phyloP scores from a whole-genome alignment of 345 rosid species.

The Cardiospermum halicacabum region DNA sequence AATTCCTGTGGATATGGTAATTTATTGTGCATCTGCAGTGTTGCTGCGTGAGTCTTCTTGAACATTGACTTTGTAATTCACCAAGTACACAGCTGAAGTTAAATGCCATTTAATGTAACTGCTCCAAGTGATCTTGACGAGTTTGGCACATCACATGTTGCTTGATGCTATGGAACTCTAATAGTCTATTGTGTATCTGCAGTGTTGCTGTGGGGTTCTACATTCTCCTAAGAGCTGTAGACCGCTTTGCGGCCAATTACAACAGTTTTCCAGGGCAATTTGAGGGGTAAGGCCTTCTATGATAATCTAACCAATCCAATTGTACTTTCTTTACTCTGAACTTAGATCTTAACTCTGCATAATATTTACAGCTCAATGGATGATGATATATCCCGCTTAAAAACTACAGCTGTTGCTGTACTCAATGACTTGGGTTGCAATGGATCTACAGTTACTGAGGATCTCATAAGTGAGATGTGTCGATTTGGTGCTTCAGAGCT shows the following conservation, averaged over 20 bases:
- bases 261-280: conserved; percentile 92
- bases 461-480: conserved; percentile 91
- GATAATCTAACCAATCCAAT: not conserved
- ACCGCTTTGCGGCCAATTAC: conserved; percentile 78
- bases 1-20: too few relatives aligned
- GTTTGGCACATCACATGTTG: not conserved
- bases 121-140: not conserved
- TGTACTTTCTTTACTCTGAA: not conserved
- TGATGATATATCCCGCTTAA: conserved; percentile 82
- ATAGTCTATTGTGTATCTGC: conserved; percentile 15
- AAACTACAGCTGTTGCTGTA: conserved; percentile 59
- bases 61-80: not conserved
- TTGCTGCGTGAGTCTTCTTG: too few relatives aligned
- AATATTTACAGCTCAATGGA: conserved; percentile 57
- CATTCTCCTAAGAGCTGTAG: conserved; percentile 86
- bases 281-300: conserved; percentile 59
- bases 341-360: conserved; percentile 7
- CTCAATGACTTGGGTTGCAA: conserved; percentile 84
- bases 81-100: not conserved
- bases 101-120: not conserved
- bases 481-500: conserved; percentile 97
- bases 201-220: conserved; percentile 81
- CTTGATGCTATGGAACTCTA: not conserved
- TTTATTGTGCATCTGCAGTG: too few relatives aligned
- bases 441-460: conserved; percentile 73